Percentiles rank a stretch among this genome's conserved stretches.
phyloP scores from a whole-genome alignment of 2,329 filamentous ascomycete genomes.

The Penicillium sp. region DNA sequence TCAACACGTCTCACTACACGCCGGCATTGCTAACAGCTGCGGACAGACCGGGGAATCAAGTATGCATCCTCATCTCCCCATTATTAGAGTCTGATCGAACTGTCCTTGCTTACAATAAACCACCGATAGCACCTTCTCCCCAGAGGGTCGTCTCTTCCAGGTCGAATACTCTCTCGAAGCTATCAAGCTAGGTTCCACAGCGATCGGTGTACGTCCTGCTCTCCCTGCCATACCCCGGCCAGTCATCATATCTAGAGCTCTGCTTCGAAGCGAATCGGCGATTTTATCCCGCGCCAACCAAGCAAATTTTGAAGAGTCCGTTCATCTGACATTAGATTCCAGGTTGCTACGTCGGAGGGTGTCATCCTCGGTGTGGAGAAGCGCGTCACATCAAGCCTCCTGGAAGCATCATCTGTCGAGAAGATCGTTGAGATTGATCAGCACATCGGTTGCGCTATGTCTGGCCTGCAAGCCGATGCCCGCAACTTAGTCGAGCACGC shows the following conservation, averaged over 20 bases:
- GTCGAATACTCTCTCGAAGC: slow-evolving; percentile 99
- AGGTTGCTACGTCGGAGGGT: slow-evolving; percentile 88
- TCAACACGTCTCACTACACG: slow-evolving; percentile 26
- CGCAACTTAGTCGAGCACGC: slow-evolving; percentile 98
- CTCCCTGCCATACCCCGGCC: background rate
- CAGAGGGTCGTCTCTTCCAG: slow-evolving; percentile 98
- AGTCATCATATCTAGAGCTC: background rate
- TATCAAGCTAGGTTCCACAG: slow-evolving; percentile 98
- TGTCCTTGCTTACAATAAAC: slow-evolving; percentile 26
- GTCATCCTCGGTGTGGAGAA: slow-evolving; percentile 98
- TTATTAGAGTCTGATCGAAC: slow-evolving; percentile 1
- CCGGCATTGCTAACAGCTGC: slow-evolving; percentile 40
- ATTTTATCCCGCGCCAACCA: background rate
- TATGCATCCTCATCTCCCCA: slow-evolving; percentile 50
- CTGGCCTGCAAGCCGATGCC: slow-evolving; percentile 93
- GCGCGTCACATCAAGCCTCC: slow-evolving; percentile 94
- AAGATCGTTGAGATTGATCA: slow-evolving; percentile 99
- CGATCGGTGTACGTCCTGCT: slow-evolving; percentile 72
- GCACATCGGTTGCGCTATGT: slow-evolving; percentile 99
- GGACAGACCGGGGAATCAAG: slow-evolving; percentile 76
- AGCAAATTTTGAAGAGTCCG: background rate
- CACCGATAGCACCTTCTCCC: slow-evolving; percentile 85
- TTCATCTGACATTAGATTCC: slow-evolving; percentile 20
- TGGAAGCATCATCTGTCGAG: slow-evolving; percentile 96
- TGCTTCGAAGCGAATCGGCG: background rate